These are phyloP conservation scores for Debaryomyces nepalensis DNA, from an alignment of 1,139 yeast genomes.

Conservation along the genomic window DNA sequence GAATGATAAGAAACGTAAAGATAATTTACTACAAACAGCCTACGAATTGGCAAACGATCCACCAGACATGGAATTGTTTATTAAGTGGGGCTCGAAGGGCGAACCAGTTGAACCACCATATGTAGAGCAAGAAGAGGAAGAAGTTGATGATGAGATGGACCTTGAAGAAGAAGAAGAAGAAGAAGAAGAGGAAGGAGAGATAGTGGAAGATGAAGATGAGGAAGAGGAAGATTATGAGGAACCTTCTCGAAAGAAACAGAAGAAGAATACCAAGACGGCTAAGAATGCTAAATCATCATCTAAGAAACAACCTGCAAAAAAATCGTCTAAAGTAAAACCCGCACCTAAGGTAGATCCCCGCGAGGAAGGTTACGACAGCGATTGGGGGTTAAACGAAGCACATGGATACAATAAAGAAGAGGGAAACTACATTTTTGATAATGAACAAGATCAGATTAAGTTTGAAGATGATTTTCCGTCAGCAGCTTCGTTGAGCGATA, in stretches of 20 bases:
- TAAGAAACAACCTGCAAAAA: conserved; percentile 14
- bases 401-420: conserved; percentile 25
- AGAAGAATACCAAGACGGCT: conserved; percentile 15
- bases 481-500: conserved; percentile 25
- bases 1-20: conserved; percentile 34
- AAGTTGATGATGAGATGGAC: conserved; percentile 22
- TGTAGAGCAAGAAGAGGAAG: conserved; percentile 11
- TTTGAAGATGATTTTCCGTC: conserved; percentile 33
- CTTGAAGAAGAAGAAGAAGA: conserved; percentile 27
- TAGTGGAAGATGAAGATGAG: conserved; percentile 19
- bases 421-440: conserved; percentile 45
- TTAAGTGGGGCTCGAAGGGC: conserved; percentile 47
- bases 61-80: conserved; percentile 49
- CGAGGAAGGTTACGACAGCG: conserved; percentile 41
- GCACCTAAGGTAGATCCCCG: conserved; percentile 25
- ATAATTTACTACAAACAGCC: conserved; percentile 42
- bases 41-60: conserved; percentile 47
- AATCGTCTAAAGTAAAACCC: conserved; percentile 24
- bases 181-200: conserved; percentile 22
- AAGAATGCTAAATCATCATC: conserved; percentile 13
- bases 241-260: conserved; percentile 22
- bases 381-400: conserved; percentile 49
- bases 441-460: conserved; percentile 33
- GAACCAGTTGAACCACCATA: conserved; percentile 26
- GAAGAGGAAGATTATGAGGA: conserved; percentile 19